Evolutionary conservation across 495 filamentous ascomycete species (phyloP), one percentile per base, ranked within the genome.

Genomic region (Tetracladium marchalianum): DNA sequence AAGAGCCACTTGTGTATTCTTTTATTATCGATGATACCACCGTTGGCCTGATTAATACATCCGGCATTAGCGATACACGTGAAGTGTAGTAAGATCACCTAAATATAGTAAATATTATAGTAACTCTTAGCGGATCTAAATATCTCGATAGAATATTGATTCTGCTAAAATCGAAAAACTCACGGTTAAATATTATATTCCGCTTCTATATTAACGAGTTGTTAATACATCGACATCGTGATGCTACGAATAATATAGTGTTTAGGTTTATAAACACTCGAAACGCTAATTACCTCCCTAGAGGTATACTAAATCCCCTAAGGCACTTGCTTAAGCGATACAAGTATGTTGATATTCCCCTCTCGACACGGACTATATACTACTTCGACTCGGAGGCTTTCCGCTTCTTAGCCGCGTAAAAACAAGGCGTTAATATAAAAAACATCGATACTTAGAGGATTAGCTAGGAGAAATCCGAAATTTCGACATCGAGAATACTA

Each of bases 321-420:
- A 46, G 62, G 35, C 22, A 39, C 0, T 47, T 69, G 0, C 53
- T 72, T 5, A 36, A 22, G 11, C 40, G 60, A 11, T 47, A 64
- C 27, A 43, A 16, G 2, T 55, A 61, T 8, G 51, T 66, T 15
- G 39, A 54, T 5, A 32, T 67, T 0, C 18, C 31, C 0, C 59
- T 67, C 1, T 43, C 35, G 0, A 35, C 24, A 0, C n/a, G 60
- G 2, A 66, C 52, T 11, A 56, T 53, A 0, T 72, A 68, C 39
- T 71, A 66, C 39, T 71, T 72, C 24, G 68, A 72, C 44, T 70
- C 67, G 0, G 67, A 70, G 46, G 65, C 61, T 38, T 72, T 72
- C 41, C 64, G 67, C 0, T 72, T 62, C 38, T 52, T 72, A 0
- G 68, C 66, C 1, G 68, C 68, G 2, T 40, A 46, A 22, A 67